Evolutionary conservation across 2,329 filamentous ascomycete genomes (phyloP).

Genomic region (Zasmidium angulare): DNA sequence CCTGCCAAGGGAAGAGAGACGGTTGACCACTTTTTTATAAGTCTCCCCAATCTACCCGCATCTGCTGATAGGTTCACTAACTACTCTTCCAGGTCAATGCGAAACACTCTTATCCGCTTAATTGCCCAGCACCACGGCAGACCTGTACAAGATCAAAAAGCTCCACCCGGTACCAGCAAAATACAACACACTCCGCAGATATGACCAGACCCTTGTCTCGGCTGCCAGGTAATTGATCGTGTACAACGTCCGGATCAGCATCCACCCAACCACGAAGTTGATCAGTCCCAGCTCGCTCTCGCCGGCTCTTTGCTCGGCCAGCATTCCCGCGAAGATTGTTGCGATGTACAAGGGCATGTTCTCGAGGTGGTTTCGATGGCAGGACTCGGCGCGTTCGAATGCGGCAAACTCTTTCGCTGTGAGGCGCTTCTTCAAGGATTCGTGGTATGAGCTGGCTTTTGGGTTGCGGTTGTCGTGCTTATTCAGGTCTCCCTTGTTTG

Average conservation of each 20-base stretch:
- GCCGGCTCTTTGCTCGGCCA: slow-evolving; percentile 37
- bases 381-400: slow-evolving; percentile 47
- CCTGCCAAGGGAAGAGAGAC: slow-evolving; percentile 27
- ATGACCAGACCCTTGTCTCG: slow-evolving; percentile 25
- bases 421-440: slow-evolving; percentile 40
- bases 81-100: slow-evolving; percentile 14
- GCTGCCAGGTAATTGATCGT: slow-evolving; percentile 38
- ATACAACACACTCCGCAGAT: slow-evolving; percentile 34
- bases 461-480: slow-evolving; percentile 47
- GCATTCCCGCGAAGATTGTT: slow-evolving; percentile 44
- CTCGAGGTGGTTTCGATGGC: slow-evolving; percentile 49
- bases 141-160: slow-evolving; percentile 32
- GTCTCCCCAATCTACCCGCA: slow-evolving; percentile 27
- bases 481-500: slow-evolving; percentile 37
- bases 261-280: slow-evolving; percentile 38
- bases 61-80: slow-evolving; percentile 21
- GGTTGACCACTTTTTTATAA: slow-evolving; percentile 42
- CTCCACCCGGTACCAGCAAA: slow-evolving; percentile 31
- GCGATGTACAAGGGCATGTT: slow-evolving; percentile 48
- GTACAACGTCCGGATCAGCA: slow-evolving; percentile 39
- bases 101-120: background rate
- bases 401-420: slow-evolving; percentile 38
- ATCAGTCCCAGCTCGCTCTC: slow-evolving; percentile 33
- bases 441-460: slow-evolving; percentile 36
- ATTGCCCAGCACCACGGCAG: slow-evolving; percentile 30